A percentile compares a stretch with the other conserved stretches of the same genome.
Evolutionary conservation across 495 filamentous ascomycete genomes (phyloP).

Genomic region (Penicillium simplicissimum): DNA sequence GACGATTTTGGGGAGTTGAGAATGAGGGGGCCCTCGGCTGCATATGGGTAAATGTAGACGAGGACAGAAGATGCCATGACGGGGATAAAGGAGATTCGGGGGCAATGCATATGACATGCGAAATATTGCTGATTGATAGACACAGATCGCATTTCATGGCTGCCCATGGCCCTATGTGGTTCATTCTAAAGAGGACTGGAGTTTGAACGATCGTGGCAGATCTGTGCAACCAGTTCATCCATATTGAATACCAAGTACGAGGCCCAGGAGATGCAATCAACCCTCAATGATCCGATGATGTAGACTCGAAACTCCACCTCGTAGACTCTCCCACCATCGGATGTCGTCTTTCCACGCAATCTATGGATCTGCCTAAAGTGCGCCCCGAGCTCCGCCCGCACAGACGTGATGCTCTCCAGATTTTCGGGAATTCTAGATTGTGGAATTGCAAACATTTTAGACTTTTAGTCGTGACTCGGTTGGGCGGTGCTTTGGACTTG

Average conservation of each 20-base stretch:
- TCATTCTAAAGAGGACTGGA: not conserved
- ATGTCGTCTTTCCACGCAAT: not conserved
- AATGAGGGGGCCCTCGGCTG: slow-evolving; percentile 5
- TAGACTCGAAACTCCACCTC: not conserved
- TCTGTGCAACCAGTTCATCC: not conserved
- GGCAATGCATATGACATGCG: not conserved
- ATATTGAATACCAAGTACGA: not conserved
- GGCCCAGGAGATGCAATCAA: not conserved
- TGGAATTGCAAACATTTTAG: not conserved
- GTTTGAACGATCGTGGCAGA: not conserved
- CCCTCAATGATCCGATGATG: not conserved
- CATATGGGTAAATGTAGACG: not conserved
- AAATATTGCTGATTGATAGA: not conserved
- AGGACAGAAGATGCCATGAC: not conserved
- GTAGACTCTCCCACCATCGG: not conserved
- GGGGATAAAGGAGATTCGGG: not conserved
- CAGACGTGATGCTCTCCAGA: not conserved
- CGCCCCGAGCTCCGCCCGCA: not conserved
- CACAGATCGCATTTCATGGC: not conserved
- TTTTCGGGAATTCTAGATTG: not conserved
- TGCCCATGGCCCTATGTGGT: not conserved
- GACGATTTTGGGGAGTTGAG: not conserved
- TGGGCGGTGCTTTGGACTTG: not conserved
- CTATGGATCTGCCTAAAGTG: not conserved
- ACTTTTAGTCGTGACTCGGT: not conserved